Base-by-base conservation (phyloP, 768 basidiomycete genomes). In the Paxillus ammoniavirescens region DNA sequence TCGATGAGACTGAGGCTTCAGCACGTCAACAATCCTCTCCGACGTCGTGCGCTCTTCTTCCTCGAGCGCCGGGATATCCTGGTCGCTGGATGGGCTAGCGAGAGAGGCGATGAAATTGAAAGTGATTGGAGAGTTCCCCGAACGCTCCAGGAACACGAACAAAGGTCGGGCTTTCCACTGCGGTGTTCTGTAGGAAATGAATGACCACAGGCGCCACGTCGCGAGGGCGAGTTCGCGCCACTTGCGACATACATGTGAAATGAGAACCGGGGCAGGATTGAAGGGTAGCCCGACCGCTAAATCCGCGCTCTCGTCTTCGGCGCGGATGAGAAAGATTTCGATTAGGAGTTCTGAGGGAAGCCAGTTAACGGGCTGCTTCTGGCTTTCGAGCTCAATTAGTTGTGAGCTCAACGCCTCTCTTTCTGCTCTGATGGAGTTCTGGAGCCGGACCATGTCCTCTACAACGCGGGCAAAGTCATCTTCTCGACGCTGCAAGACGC, bases 221-320 rank as follows among this genome's bases (percentile, higher is more conserved):
- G 63, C 57, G 18, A 82, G 65, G 5, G 75, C 73, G 28, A 81
- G 65, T 28, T 58, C 61, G 14, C 82, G 77, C 82, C 82, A 84
- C 53, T 69, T 70, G 45, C 66, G 72, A 60, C 76, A 82, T 28
- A 81, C 77, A 50, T 81, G 80, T 0, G 79, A 80, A 50, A 81
- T 56, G 42, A 68, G 46, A 31, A 80, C 63, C 2, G 77, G 70
- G 13, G 74, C 65, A 36, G 65, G 58, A 55, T 71, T 70, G 53
- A 57, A 69, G 28, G 63, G 48, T 37, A 68, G 56, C 47, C 63
- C 65, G 45, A 60, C 52, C 21, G 50, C 23, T 21, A 61, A 42
- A 42, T 68, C 70, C 23, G 57, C 33, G 50, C 57, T 58, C 48
- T 66, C 60, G 37, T 70, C 65, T 54, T 62, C 59, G 35, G 58